Percentiles rank a stretch among this genome's conserved stretches.
phyloP scores from a whole-genome alignment of 768 basidiomycete genomes.

The Lactarius evosmus region DNA sequence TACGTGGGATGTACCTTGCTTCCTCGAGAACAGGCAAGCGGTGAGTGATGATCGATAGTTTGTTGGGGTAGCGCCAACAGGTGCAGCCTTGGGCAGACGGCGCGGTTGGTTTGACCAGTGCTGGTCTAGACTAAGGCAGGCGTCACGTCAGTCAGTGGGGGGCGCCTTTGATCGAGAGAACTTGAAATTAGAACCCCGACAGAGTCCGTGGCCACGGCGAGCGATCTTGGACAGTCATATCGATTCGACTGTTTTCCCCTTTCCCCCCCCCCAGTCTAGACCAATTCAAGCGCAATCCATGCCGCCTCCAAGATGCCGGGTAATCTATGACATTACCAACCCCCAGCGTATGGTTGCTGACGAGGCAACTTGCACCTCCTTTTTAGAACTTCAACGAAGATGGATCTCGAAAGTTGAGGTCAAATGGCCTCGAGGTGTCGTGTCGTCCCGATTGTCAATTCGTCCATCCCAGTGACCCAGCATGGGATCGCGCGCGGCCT shows the following conservation, averaged over 20 bases:
- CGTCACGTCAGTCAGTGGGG: too few relatives aligned
- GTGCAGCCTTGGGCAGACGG: too few relatives aligned
- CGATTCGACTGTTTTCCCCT: background rate
- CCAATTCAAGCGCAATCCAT: constrained; percentile 2
- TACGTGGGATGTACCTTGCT: too few relatives aligned
- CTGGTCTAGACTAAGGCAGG: too few relatives aligned
- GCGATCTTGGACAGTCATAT: background rate
- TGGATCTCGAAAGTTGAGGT: constrained; percentile 11
- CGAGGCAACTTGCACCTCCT: background rate
- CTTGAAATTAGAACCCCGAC: background rate
- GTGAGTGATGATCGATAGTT: too few relatives aligned
- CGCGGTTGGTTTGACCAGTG: too few relatives aligned
- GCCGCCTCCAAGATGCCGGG: constrained; percentile 2
- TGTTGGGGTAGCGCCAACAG: too few relatives aligned
- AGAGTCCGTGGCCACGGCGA: background rate
- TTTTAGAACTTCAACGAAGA: constrained; percentile 18
- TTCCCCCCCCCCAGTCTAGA: background rate
- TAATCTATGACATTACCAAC: background rate
- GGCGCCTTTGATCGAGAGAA: too few relatives aligned
- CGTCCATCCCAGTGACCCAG: constrained; percentile 18
- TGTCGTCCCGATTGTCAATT: constrained; percentile 17
- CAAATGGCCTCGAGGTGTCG: constrained; percentile 1
- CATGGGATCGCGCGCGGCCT: constrained; percentile 15
- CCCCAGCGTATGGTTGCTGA: background rate
- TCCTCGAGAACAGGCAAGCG: too few relatives aligned